Conservation (phyloP, 805 yeast species). For the Naumovozyma dairenensis region DNA sequence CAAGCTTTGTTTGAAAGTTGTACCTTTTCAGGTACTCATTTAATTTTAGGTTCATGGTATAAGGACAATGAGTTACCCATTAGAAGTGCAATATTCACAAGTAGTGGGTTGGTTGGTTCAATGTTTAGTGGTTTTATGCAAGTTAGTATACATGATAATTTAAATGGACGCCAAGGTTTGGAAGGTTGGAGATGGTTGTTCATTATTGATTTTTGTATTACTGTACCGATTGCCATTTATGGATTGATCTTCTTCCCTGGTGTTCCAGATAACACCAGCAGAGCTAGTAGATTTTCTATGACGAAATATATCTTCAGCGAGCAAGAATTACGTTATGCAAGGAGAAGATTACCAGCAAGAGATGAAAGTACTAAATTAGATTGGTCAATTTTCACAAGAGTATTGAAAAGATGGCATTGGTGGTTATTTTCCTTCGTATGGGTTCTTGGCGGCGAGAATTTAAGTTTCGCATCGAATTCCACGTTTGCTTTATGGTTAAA, state of each 20-base stretch:
- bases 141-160: slow-evolving; percentile 39
- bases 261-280: slow-evolving; percentile 34
- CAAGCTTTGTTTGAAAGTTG: slow-evolving; percentile 53
- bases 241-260: slow-evolving; percentile 55
- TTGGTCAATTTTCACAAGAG: slow-evolving; percentile 35
- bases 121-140: slow-evolving; percentile 50
- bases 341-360: slow-evolving; percentile 34
- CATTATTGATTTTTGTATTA: slow-evolving; percentile 49
- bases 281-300: slow-evolving; percentile 15
- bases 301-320: slow-evolving; percentile 31
- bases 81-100: slow-evolving; percentile 45
- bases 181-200: slow-evolving; percentile 65
- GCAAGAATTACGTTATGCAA: slow-evolving; percentile 35
- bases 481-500: slow-evolving; percentile 41
- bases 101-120: slow-evolving; percentile 45
- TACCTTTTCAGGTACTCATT: slow-evolving; percentile 46
- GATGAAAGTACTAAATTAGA: slow-evolving; percentile 32
- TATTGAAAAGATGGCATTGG: slow-evolving; percentile 46
- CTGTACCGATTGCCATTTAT: slow-evolving; percentile 46
- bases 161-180: slow-evolving; percentile 40
- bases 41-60: slow-evolving; percentile 46
- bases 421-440: slow-evolving; percentile 44
- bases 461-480: slow-evolving; percentile 37
- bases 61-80: slow-evolving; percentile 39
- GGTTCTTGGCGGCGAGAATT: slow-evolving; percentile 42